Base-by-base conservation (phyloP, 2,329 filamentous ascomycete species). In the Biscogniauxia sp. region DNA sequence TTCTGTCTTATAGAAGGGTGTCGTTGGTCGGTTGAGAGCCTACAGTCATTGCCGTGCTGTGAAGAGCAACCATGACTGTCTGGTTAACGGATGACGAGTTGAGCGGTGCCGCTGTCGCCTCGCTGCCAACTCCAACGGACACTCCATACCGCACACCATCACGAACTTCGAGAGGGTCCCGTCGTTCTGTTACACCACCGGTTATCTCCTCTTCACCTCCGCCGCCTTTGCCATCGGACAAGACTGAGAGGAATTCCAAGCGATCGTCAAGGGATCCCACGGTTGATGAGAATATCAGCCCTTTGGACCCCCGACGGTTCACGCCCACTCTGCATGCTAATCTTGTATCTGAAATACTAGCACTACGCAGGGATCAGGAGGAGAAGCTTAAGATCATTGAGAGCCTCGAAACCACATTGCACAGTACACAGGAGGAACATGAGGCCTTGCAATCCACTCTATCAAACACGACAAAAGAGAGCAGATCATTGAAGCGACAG, bases 281-380 rank as follows among this genome's bases (percentile, higher is more conserved):
- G 20, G 83, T 78, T 58, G 87, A 94, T 66, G 90, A 94, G 64
- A 85, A 79, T 52, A 87, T 93, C 60, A 83, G 85, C 67, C 87
- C 92, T 20, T 80, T 97, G 28, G 95, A 99, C 72, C 93, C 95
- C 2, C 87, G 94, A 58, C 86, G 95, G 45, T 97, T 99, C 72
- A 99, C 95, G 0, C 95, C 95, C 1, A 98, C 93, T 0, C 79
- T 99, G 11, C 95, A 98, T 74, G 95, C 95, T 8, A 97, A 92
- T 55, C 80, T 99, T 6, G 94, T 99, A 0, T 94, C 94, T 0
- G 95, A 99, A 75, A 99, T 99, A 64, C 80, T 99, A 49, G 87
- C 88, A 1, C 78, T 99, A 55, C 87, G 93, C 20, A 84, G 95
- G 60, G 95, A 99, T 66, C 86, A 98, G 64, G 95, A 99, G 72